These are phyloP conservation scores for Pseudohalonectria lignicola DNA, from an alignment of 2,329 filamentous ascomycete genomes.

Conservation along the genomic window DNA sequence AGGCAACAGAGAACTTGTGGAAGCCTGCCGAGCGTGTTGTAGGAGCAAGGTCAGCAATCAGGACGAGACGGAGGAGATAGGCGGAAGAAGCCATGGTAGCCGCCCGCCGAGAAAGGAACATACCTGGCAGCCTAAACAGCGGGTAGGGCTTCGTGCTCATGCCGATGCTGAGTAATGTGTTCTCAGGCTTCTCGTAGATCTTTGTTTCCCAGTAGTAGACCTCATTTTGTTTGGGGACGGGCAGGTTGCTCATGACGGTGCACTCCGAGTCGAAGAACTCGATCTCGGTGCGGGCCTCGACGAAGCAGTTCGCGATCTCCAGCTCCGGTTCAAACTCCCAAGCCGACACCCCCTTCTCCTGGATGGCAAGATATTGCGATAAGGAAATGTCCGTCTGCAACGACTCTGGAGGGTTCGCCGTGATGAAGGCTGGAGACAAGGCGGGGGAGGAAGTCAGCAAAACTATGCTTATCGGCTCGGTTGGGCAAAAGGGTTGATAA, in stretches of 20 bases:
- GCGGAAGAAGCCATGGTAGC: neutral
- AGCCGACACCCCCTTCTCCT: slow-evolving; percentile 98
- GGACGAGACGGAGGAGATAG: neutral
- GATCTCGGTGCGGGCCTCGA: slow-evolving; percentile 91
- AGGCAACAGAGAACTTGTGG: slow-evolving; percentile 87
- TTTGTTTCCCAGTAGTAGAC: slow-evolving; percentile 99
- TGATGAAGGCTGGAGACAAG: slow-evolving; percentile 73
- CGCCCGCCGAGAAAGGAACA: too few relatives aligned
- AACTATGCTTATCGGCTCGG: neutral
- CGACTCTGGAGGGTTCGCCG: slow-evolving; percentile 90
- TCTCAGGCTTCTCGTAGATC: slow-evolving; percentile 93
- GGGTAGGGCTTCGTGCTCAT: slow-evolving; percentile 97
- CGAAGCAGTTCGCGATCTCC: slow-evolving; percentile 97
- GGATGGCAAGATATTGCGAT: slow-evolving; percentile 94
- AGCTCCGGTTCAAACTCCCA: slow-evolving; percentile 99
- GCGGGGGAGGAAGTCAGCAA: neutral
- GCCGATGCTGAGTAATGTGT: slow-evolving; percentile 76
- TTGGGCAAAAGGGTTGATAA: too few relatives aligned
- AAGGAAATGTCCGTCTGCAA: slow-evolving; percentile 93
- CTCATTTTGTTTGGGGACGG: slow-evolving; percentile 96
- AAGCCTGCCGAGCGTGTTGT: slow-evolving; percentile 59
- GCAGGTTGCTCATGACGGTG: slow-evolving; percentile 92
- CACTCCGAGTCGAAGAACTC: slow-evolving; percentile 98
- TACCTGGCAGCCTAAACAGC: slow-evolving; percentile 86
- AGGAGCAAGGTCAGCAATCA: slow-evolving; percentile 3